Conservation (phyloP, 148 eudicot genomes). For the Rhododendron simsii region DNA sequence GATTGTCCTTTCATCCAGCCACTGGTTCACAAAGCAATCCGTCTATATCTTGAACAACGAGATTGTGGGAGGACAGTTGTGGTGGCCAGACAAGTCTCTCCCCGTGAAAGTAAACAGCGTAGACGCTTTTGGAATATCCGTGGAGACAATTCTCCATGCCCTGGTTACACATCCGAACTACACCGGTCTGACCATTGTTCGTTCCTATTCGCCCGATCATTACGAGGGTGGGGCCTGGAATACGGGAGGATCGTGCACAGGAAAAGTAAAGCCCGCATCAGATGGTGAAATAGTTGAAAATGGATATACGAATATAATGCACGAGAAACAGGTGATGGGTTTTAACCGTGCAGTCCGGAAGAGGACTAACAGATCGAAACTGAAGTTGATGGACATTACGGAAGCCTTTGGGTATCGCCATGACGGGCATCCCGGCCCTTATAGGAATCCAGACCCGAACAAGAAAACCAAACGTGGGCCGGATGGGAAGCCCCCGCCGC, state of each 20-base stretch:
- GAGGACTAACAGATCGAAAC: conserved; percentile 46
- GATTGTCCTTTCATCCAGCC: conserved; percentile 37
- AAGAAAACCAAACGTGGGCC: conserved; percentile 70
- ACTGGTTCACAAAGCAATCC: too few relatives aligned
- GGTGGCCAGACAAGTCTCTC: conserved; percentile 58
- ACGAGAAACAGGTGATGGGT: conserved; percentile 71
- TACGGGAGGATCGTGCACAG: conserved; percentile 88
- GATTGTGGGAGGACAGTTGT: conserved; percentile 34
- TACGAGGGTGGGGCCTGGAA: conserved; percentile 96
- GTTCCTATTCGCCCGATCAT: conserved; percentile 86
- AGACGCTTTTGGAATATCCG: conserved; percentile 82
- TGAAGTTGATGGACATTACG: conserved; percentile 80
- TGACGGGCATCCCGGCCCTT: conserved; percentile 94
- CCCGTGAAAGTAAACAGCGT: conserved; percentile 49
- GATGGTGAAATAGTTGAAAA: conserved; percentile 57
- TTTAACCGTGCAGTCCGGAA: conserved; percentile 48
- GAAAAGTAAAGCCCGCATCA: conserved; percentile 51
- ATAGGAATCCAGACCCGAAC: conserved; percentile 55
- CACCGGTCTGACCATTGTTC: conserved; percentile 69
- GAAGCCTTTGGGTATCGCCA: conserved; percentile 66
- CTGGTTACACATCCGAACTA: conserved; percentile 59
- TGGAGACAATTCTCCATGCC: conserved; percentile 67
- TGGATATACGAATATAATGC: conserved; percentile 77
- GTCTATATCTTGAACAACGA: too few relatives aligned
- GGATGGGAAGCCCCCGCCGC: conserved; percentile 84